phyloP scores from a whole-genome alignment of 2,329 filamentous ascomycete species.

The Colletotrichum brevisporum region DNA sequence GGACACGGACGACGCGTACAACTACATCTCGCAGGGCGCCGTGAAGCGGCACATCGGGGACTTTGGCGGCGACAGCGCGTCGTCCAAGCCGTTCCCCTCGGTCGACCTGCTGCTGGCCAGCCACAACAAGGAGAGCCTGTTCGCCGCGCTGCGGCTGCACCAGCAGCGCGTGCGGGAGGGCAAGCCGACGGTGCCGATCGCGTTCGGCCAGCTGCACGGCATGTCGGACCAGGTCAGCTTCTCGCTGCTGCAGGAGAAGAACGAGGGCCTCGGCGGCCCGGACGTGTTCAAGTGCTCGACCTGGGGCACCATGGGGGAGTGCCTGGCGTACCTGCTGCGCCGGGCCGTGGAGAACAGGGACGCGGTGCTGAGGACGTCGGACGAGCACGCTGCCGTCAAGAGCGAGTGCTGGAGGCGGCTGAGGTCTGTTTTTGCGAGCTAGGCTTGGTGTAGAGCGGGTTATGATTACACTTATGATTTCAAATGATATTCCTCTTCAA shows the following conservation, averaged over 20 bases:
- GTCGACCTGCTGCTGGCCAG: conserved; percentile 67
- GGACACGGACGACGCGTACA: conserved; percentile 66
- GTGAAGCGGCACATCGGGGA: conserved; percentile 46
- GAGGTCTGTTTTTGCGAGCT: conserved; percentile 4
- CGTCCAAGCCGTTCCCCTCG: conserved; percentile 55
- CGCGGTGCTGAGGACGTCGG: conserved; percentile 47
- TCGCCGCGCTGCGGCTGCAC: conserved; percentile 60
- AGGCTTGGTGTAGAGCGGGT: too few species aligned
- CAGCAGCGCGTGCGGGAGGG: conserved; percentile 53
- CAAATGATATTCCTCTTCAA: too few species aligned
- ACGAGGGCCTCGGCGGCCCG: conserved; percentile 43
- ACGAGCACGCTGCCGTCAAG: conserved; percentile 50
- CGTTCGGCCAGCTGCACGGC: conserved; percentile 68
- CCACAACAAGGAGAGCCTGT: conserved; percentile 61
- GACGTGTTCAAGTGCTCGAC: conserved; percentile 58
- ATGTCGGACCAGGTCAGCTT: conserved; percentile 72
- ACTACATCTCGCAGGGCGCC: conserved; percentile 62
- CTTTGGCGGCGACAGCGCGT: conserved; percentile 61
- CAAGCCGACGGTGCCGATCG: conserved; percentile 53
- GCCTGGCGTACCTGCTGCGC: conserved; percentile 54
- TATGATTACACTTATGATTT: too few species aligned
- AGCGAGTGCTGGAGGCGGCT: conserved; percentile 50
- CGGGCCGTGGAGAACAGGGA: conserved; percentile 56
- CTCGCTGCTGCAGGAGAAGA: conserved; percentile 58
- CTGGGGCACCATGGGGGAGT: conserved; percentile 56